Conservation (phyloP, 768 basidiomycete species). For the Leccinum rimulosum region DNA sequence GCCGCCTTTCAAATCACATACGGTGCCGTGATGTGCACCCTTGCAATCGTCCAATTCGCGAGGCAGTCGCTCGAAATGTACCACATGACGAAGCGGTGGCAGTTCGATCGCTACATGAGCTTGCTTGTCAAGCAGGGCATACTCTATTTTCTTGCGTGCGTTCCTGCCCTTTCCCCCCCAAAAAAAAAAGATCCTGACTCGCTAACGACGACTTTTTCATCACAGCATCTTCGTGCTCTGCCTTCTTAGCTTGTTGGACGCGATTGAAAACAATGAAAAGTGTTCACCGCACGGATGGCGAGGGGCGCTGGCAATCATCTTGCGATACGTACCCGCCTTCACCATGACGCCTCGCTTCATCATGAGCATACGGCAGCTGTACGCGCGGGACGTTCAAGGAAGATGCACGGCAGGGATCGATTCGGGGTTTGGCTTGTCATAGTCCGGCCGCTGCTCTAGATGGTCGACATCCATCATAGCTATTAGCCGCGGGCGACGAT, state of each 20-base stretch:
- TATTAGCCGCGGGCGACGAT: neutral
- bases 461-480: neutral
- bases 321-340: neutral
- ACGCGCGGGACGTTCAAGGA: neutral
- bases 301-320: neutral
- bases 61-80: neutral
- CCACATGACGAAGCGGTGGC: neutral
- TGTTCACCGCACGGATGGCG: neutral
- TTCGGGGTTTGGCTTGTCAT: neutral
- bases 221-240: neutral
- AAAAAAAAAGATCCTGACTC: neutral
- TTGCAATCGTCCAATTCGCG: neutral
- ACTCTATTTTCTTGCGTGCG: neutral
- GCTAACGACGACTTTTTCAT: neutral
- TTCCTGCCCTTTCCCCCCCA: neutral
- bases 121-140: neutral
- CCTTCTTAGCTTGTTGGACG: neutral
- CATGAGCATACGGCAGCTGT: neutral
- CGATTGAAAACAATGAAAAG: neutral
- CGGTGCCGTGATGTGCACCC: neutral
- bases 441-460: neutral
- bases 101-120: neutral
- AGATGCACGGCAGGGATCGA: neutral
- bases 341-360: neutral
- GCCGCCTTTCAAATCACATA: neutral